These are phyloP conservation scores for Allantophomopsis lycopodina DNA, from an alignment of 2,329 filamentous ascomycete genomes.

Conservation along the genomic window DNA sequence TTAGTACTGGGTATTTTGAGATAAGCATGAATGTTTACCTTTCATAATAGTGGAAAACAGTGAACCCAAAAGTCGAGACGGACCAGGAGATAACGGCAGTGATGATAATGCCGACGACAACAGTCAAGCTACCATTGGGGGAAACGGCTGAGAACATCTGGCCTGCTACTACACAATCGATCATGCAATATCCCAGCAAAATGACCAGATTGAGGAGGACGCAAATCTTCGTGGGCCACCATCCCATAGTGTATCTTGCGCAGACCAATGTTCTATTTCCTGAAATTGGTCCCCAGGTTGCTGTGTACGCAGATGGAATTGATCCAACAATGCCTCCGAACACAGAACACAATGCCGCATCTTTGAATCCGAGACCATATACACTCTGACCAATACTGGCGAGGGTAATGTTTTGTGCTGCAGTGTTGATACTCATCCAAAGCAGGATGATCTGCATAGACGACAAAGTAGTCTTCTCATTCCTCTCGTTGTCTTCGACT, in stretches of 20 bases:
- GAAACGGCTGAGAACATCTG: slow-evolving; percentile 55
- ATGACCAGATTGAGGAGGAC: slow-evolving; percentile 49
- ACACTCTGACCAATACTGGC: slow-evolving; percentile 47
- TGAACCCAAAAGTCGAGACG: slow-evolving; percentile 52
- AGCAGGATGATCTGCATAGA: slow-evolving; percentile 26
- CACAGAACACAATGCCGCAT: slow-evolving; percentile 39
- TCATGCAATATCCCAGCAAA: slow-evolving; percentile 45
- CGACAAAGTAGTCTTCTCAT: slow-evolving; percentile 17
- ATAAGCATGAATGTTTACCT: slow-evolving; percentile 21
- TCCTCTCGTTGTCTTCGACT: slow-evolving; percentile 38
- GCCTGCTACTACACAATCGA: slow-evolving; percentile 49
- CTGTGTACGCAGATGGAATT: slow-evolving; percentile 41
- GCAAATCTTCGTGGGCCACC: slow-evolving; percentile 47
- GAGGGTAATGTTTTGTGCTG: slow-evolving; percentile 50
- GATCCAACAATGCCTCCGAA: slow-evolving; percentile 42
- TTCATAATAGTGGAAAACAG: slow-evolving; percentile 52
- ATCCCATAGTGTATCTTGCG: slow-evolving; percentile 46
- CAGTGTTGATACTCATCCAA: slow-evolving; percentile 49
- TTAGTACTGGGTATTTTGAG: slow-evolving; percentile 1
- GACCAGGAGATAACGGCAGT: slow-evolving; percentile 45
- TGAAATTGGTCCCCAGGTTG: slow-evolving; percentile 45
- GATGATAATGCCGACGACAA: slow-evolving; percentile 52
- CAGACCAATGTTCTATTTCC: slow-evolving; percentile 37
- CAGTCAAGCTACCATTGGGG: slow-evolving; percentile 35
- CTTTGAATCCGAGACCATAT: slow-evolving; percentile 41